Percentiles rank a stretch among this genome's conserved stretches.
These are phyloP conservation scores for Aphanomyces cochlioides DNA, from an alignment of 352 stramenopile genomes.

Conservation along the genomic window DNA sequence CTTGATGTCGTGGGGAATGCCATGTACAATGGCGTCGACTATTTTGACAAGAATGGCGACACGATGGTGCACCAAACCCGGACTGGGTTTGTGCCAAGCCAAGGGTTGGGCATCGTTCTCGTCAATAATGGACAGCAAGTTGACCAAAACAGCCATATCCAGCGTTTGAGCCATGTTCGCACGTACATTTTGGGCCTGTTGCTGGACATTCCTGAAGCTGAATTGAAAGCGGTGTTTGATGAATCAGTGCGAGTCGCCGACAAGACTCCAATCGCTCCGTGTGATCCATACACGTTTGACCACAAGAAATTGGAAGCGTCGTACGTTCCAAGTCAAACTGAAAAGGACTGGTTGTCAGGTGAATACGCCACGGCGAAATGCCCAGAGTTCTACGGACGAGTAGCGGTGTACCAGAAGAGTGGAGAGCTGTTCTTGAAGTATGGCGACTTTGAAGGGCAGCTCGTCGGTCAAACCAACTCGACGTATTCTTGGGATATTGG, in stretches of 20 bases:
- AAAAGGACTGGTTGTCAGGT: conserved; percentile 41
- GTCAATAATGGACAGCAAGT: conserved; percentile 56
- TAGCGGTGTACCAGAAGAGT: not conserved
- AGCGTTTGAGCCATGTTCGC: conserved; percentile 35
- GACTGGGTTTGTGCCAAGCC: conserved; percentile 45
- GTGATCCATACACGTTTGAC: conserved; percentile 47
- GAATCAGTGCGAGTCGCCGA: conserved; percentile 41
- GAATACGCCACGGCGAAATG: conserved; percentile 43
- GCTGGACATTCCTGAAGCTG: conserved; percentile 50
- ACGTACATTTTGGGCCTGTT: conserved; percentile 65
- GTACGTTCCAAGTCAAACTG: conserved; percentile 28
- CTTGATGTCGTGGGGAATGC: conserved; percentile 53
- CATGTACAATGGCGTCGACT: conserved; percentile 50
- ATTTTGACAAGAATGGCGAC: conserved; percentile 64
- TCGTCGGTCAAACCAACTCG: not conserved
- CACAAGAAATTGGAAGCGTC: conserved; percentile 32
- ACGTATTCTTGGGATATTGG: not conserved
- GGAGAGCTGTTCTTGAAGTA: not conserved
- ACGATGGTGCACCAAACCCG: conserved; percentile 50
- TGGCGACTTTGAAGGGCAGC: not conserved
- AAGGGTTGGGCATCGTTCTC: conserved; percentile 49
- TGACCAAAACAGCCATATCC: conserved; percentile 36
- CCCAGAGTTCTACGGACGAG: conserved; percentile 35
- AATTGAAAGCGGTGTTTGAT: conserved; percentile 45
- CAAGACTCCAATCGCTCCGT: conserved; percentile 36